Evolutionary conservation across 441 rosid genomes (phyloP).

Genomic region (Erysimum pusillum): DNA sequence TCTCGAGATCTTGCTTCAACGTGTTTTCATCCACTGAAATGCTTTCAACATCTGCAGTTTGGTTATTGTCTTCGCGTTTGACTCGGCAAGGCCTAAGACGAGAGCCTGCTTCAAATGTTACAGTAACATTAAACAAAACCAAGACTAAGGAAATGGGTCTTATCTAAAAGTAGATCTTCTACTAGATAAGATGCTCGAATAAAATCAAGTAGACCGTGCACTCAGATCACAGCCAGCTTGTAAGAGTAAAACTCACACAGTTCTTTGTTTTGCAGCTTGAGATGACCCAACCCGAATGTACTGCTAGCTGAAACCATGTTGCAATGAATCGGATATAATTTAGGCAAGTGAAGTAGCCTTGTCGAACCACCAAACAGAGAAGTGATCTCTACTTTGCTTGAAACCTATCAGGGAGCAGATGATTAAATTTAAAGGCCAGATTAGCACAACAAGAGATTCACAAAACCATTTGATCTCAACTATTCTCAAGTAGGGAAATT

Average conservation of each 20-base stretch:
- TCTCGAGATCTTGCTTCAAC: conserved; percentile 63
- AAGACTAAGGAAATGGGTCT: conserved; percentile 28
- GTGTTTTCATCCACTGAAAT: conserved; percentile 63
- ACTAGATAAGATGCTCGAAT: not conserved
- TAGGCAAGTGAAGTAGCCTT: conserved; percentile 45
- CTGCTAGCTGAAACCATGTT: conserved; percentile 39
- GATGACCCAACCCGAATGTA: conserved; percentile 35
- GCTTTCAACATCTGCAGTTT: conserved; percentile 61
- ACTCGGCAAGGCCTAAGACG: conserved; percentile 55
- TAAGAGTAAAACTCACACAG: conserved; percentile 51
- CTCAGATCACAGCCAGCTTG: conserved; percentile 10
- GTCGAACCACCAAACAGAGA: conserved; percentile 46
- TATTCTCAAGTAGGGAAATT: too few species aligned
- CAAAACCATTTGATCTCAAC: not conserved
- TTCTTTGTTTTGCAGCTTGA: conserved; percentile 48
- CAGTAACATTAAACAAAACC: conserved; percentile 48
- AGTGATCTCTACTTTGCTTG: conserved; percentile 45
- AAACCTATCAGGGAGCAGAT: conserved; percentile 50
- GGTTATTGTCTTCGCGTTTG: conserved; percentile 63
- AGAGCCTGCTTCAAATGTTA: conserved; percentile 43
- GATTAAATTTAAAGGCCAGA: not conserved
- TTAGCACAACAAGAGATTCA: not conserved
- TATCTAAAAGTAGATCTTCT: not conserved
- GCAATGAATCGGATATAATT: conserved; percentile 40
- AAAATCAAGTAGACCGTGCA: conserved; percentile 4